Base-by-base conservation (phyloP, 23 red algal genomes). In the Gracilaria gracilis region DNA sequence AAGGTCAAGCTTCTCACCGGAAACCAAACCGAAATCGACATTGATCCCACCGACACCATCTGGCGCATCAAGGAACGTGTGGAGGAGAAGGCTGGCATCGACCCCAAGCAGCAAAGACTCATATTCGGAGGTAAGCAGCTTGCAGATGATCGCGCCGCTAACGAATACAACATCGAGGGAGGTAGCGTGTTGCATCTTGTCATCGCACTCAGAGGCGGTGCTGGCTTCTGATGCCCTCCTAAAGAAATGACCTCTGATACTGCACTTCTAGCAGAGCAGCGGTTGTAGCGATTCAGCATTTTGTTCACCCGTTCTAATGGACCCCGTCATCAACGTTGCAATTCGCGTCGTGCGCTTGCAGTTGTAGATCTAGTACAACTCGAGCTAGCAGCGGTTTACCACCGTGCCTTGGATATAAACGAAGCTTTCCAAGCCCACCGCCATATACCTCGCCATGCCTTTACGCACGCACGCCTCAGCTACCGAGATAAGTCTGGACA, bases 81-180 rank as follows among this genome's bases (percentile, higher is more conserved):
- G 35, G 97, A 98, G 88, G 97, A 98, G 79, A 98, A 98, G 85
- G 97, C n/a, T n/a, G 97, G 97, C 33, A 98, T 98, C 76, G 88
- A 92, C 61, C 97, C 97, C 64, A 89, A 92, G 88, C 97, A 98
- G 67, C 97, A 98, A 76, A 74, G 97, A 23, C 92, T 98, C 59
- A 98, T 98, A 67, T 98, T 98, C 95, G 97, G 97, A 57, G 97
- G 97, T 4, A 85, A 87, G 34, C 87, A 91, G 44, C 87, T 98
- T 1, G 93, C 97, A 1, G 97, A 98, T 66, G 91, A 95, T 61
- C 82, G 81, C 40, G 75, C 91, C 36, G 97, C 97, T 33, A 93
- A 91, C 80, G 93, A 95, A 50, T 98, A 98, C 72, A 94, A 96
- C 84, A 98, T 98, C 66, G 97, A 98, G 75, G 97, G 97, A 16